phyloP scores from a whole-genome alignment of 371 early-diverging fungal genomes.

The Mortierella sp. region DNA sequence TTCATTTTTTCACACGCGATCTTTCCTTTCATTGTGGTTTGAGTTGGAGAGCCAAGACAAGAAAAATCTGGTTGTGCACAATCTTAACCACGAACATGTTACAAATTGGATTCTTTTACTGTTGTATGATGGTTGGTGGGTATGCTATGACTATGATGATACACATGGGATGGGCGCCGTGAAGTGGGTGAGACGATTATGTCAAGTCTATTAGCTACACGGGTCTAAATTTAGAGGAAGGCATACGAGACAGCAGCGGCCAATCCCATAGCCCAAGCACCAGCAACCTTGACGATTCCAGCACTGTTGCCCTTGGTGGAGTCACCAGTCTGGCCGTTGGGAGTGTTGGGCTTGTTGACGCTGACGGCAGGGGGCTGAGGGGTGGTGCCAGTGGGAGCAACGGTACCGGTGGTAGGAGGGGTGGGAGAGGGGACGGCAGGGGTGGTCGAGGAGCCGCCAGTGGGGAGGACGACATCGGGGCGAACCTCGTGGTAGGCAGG shows the following conservation, averaged over 20 bases:
- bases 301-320: constrained; percentile 14
- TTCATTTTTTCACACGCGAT: too few relatives aligned
- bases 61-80: too few relatives aligned
- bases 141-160: too few relatives aligned
- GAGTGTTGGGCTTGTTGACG: constrained; percentile 3
- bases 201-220: too few relatives aligned
- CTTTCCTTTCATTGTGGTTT: too few relatives aligned
- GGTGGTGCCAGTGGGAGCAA: constrained; percentile 1
- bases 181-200: not conserved
- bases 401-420: not conserved
- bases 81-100: too few relatives aligned
- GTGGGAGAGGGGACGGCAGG: constrained; percentile 3
- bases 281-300: constrained; percentile 18
- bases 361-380: not conserved
- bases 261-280: constrained; percentile 51
- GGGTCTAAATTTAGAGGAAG: constrained; percentile 19
- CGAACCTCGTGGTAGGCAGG: constrained; percentile 35
- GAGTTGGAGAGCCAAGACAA: too few relatives aligned
- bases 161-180: not conserved
- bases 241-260: constrained; percentile 29
- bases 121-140: too few relatives aligned
- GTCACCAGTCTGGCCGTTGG: too few relatives aligned
- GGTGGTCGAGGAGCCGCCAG: too few relatives aligned
- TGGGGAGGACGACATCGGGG: not conserved
- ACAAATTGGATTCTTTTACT: too few relatives aligned